Base-by-base conservation (phyloP, 83 land plant species). In the Diphasiastrum complanatum region DNA sequence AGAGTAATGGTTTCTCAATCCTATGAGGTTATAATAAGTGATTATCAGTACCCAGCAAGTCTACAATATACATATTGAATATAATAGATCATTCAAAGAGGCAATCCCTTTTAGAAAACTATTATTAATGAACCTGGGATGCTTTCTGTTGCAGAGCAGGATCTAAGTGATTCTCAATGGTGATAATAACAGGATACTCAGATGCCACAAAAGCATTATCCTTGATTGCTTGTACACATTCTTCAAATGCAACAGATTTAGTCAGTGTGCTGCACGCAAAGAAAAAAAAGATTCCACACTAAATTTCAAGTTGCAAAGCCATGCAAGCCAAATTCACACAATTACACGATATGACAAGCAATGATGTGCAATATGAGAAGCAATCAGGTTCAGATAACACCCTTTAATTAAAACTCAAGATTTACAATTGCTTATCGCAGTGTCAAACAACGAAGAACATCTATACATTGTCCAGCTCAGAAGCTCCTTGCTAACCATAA, bases 101-200 rank as follows among this genome's bases (percentile, higher is more conserved):
- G 43, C 43, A 8, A 8, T 38, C 43, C 14, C 43, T 8, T 8
- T 38, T 8, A 8, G 43, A 38, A 38, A 38, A 38, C 11, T 47
- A 10, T 20, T 35, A 18, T 14, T 16, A 12, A 24, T 46, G n/a
- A 4, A 84, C 88, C 73, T 73, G 46, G 19, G 88, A 85, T 30
- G 75, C 82, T 70, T 73, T 68, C 20, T 66, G 72, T 47, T 76
- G 88, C 47, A 84, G 78, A 20, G 72, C 47, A 43, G 67, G 59
- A 20, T 74, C 55, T 22, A 84, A 74, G 45, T 84, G 88, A 64
- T 84, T 84, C 63, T 84, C 88, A 26, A 84, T 60, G 19, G 88
- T 84, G 24, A 84, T 67, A 18, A 84, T 64, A 40, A 84, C 75
- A 46, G 88, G 88, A 53, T 78, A 84, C 30, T 60, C 57, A 49